A percentile compares a stretch with the other conserved stretches of the same genome.
phyloP scores from a whole-genome alignment of 371 early-diverging fungal genomes.

The Dichotomocladium elegans region DNA sequence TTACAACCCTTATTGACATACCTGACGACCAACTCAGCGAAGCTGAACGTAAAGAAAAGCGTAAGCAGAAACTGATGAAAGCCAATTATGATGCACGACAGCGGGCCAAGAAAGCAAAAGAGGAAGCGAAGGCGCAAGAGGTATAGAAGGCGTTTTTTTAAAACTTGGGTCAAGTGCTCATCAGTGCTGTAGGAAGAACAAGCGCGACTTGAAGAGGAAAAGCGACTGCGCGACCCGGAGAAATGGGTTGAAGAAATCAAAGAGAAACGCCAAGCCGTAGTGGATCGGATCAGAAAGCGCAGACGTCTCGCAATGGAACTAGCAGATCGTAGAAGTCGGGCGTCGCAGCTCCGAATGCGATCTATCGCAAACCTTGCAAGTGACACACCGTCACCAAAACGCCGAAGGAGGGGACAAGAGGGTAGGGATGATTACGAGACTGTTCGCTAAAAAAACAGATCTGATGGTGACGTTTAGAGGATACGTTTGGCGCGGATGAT shows the following conservation, averaged over 20 bases:
- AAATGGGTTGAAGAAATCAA: constrained; percentile 74
- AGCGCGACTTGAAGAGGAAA: constrained; percentile 69
- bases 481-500: constrained; percentile 91
- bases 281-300: constrained; percentile 62
- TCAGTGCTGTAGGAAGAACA: constrained; percentile 54
- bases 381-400: constrained; percentile 49
- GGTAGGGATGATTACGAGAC: constrained; percentile 18
- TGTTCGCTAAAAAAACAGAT: not conserved
- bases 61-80: constrained; percentile 79
- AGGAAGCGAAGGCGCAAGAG: constrained; percentile 63
- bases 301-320: constrained; percentile 71
- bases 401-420: constrained; percentile 56
- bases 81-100: constrained; percentile 81
- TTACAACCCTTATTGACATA: constrained; percentile 70
- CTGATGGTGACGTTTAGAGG: constrained; percentile 46
- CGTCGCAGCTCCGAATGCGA: constrained; percentile 81
- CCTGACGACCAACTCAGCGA: constrained; percentile 81
- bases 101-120: constrained; percentile 73
- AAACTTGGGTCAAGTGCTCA: not conserved
- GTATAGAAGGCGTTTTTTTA: constrained; percentile 13
- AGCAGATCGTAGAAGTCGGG: constrained; percentile 80
- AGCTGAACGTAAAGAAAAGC: constrained; percentile 78
- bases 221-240: constrained; percentile 60
- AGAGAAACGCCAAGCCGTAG: constrained; percentile 54
- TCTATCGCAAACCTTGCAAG: constrained; percentile 81